A percentile compares a stretch with the other conserved stretches of the same genome.
Conservation (phyloP, 805 yeast genomes). For the Yarrowia alimentaria region DNA sequence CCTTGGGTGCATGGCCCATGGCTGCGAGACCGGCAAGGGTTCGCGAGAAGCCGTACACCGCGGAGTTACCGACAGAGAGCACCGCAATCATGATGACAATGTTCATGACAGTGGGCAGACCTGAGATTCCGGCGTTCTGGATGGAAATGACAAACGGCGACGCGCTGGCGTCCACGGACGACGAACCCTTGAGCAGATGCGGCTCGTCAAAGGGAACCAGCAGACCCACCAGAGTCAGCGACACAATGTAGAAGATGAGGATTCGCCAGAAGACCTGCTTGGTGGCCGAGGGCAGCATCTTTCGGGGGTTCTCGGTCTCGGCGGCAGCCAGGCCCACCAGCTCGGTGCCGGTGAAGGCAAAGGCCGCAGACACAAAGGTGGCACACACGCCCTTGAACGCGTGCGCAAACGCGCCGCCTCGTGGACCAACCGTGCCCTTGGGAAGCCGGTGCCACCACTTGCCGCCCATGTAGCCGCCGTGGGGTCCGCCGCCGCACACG, state of each 20-base stretch:
- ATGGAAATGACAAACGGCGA: constrained; percentile 77
- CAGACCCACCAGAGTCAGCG: constrained; percentile 58
- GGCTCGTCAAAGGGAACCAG: constrained; percentile 65
- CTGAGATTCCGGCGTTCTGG: constrained; percentile 61
- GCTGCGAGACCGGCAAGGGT: constrained; percentile 66
- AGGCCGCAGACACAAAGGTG: constrained; percentile 75
- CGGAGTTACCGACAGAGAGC: constrained; percentile 69
- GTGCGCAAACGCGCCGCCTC: constrained; percentile 54
- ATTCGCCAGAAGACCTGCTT: constrained; percentile 86
- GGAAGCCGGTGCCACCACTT: constrained; percentile 48
- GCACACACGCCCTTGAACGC: constrained; percentile 70
- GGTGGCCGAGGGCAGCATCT: constrained; percentile 66
- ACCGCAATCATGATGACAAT: constrained; percentile 68
- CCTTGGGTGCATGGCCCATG: constrained; percentile 60
- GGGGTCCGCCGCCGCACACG: constrained; percentile 57
- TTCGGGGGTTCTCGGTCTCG: constrained; percentile 67
- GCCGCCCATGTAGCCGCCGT: constrained; percentile 56
- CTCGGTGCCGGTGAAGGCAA: constrained; percentile 74
- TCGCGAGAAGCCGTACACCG: constrained; percentile 69
- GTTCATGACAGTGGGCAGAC: constrained; percentile 67
- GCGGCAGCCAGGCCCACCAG: constrained; percentile 74
- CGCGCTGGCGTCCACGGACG: constrained; percentile 59
- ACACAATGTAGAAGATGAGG: constrained; percentile 62
- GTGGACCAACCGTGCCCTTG: constrained; percentile 5
- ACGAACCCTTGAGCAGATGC: constrained; percentile 48